Conservation (phyloP, 2,329 filamentous ascomycete species). For the Colletotrichum abscissum region DNA sequence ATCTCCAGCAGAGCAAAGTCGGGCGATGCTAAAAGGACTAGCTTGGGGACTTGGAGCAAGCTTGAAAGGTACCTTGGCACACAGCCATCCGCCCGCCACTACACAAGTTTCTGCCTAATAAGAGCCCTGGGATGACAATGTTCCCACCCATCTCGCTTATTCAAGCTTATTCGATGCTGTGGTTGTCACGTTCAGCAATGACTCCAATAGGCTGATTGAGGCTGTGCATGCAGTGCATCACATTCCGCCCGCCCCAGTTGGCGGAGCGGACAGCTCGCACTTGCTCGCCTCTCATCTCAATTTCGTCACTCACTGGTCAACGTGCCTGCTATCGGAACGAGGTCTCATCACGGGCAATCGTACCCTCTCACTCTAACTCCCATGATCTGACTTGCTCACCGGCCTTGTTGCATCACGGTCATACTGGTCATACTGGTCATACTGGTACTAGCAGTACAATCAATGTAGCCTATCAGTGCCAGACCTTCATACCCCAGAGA, state of each 20-base stretch:
- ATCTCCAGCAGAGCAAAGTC: neutral
- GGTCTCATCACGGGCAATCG: neutral
- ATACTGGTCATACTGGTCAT: no score
- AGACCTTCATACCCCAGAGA: neutral
- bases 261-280: neutral
- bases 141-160: neutral
- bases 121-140: neutral
- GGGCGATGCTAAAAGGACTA: neutral
- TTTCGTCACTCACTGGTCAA: no score
- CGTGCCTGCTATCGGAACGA: neutral
- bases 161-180: constrained; percentile 9
- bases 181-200: neutral
- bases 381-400: neutral
- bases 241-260: neutral
- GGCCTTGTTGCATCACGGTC: neutral
- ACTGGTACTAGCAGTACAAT: no score
- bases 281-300: no score
- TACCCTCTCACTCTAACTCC: no score
- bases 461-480: no score
- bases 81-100: neutral
- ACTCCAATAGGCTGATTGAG: neutral
- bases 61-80: neutral
- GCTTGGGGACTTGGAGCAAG: neutral
- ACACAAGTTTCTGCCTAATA: constrained; percentile 7
- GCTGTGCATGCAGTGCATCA: neutral